These are phyloP conservation scores for Amanita pallidorosea DNA, from an alignment of 768 basidiomycete genomes.

Conservation along the genomic window DNA sequence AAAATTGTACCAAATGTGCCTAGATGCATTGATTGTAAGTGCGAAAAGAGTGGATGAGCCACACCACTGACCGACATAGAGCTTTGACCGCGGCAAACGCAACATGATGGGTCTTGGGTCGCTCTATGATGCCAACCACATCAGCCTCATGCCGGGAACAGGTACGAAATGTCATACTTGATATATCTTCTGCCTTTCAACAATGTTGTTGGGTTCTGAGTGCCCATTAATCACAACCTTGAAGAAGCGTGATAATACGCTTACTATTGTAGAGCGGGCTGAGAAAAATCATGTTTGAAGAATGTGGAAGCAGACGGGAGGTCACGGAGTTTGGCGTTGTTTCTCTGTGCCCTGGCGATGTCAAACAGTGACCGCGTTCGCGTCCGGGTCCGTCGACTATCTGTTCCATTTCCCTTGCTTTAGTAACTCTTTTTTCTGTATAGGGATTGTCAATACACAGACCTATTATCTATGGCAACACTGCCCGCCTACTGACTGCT, in stretches of 20 bases:
- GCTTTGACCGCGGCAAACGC: slow-evolving; percentile 48
- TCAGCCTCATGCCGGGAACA: slow-evolving; percentile 6
- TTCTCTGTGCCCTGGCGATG: slow-evolving; percentile 18
- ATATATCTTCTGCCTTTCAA: slow-evolving; percentile 53
- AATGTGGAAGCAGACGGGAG: slow-evolving; percentile 6
- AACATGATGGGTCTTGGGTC: slow-evolving; percentile 44
- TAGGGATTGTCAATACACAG: slow-evolving; percentile 84
- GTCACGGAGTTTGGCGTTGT: slow-evolving; percentile 6
- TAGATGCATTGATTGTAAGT: background rate
- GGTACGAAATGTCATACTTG: slow-evolving; percentile 36
- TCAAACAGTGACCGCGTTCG: slow-evolving; percentile 65
- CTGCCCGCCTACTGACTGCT: slow-evolving; percentile 64
- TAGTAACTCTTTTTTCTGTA: background rate
- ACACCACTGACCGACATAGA: slow-evolving; percentile 45
- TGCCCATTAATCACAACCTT: slow-evolving; percentile 3
- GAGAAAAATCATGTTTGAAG: slow-evolving; percentile 32
- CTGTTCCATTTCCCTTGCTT: background rate
- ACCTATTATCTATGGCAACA: slow-evolving; percentile 94
- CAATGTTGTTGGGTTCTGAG: slow-evolving; percentile 45
- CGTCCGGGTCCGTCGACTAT: slow-evolving; percentile 49
- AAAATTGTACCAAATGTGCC: slow-evolving; percentile 3
- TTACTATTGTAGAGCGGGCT: slow-evolving; percentile 57
- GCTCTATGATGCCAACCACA: slow-evolving; percentile 17
- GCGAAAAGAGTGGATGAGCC: background rate
- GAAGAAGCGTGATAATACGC: slow-evolving; percentile 12